phyloP scores from a whole-genome alignment of 2,329 filamentous ascomycete genomes.

The Pyrenophora seminiperda region DNA sequence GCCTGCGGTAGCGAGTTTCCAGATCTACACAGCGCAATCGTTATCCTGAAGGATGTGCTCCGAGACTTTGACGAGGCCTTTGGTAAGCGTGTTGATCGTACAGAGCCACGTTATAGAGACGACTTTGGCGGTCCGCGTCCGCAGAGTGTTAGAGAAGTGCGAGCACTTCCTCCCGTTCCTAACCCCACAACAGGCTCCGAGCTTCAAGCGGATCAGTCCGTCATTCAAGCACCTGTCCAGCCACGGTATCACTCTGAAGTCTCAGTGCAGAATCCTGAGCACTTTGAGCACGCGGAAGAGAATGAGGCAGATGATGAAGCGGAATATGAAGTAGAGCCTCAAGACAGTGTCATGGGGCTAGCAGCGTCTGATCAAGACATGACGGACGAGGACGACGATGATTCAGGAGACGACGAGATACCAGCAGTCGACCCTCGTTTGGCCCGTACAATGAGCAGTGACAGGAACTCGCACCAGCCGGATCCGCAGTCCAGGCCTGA shows the following conservation, averaged over 20 bases:
- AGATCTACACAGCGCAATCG: slow-evolving; percentile 32
- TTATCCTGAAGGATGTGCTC: slow-evolving; percentile 34
- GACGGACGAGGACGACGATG: not conserved
- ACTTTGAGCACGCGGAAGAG: not conserved
- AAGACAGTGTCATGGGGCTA: not conserved
- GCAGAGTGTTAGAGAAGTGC: too few relatives aligned
- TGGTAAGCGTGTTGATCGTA: slow-evolving; percentile 6
- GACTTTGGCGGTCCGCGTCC: slow-evolving; percentile 4
- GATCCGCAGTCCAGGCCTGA: not conserved
- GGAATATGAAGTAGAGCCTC: not conserved
- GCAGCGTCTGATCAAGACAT: not conserved
- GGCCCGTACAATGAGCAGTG: not conserved
- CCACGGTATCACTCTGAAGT: not conserved
- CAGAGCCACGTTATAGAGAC: slow-evolving; percentile 2
- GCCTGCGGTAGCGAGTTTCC: slow-evolving; percentile 33
- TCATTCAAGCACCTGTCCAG: not conserved
- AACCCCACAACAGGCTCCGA: not conserved
- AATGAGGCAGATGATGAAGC: not conserved
- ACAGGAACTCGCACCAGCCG: not conserved
- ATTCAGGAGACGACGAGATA: not conserved
- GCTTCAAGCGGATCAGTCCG: not conserved
- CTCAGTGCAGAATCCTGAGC: not conserved
- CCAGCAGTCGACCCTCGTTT: not conserved
- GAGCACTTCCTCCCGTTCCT: too few relatives aligned
- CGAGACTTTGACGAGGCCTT: slow-evolving; percentile 31